Evolutionary conservation across 306 rosid species (phyloP).

Genomic region (Rosa multiflora): DNA sequence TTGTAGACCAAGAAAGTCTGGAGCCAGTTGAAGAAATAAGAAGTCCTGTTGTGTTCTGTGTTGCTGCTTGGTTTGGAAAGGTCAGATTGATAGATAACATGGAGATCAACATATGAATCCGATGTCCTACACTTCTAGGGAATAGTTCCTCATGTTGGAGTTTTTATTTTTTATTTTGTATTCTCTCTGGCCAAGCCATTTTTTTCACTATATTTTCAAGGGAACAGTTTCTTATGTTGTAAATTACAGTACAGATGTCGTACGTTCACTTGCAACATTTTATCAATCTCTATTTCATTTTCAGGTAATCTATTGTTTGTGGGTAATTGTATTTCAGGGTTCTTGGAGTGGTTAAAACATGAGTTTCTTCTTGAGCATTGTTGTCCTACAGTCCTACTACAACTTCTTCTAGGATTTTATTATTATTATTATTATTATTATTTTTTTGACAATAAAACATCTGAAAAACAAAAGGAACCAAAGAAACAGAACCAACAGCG

Average conservation of each 20-base stretch:
- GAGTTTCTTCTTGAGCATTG: no score
- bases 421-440: no score
- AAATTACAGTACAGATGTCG: not conserved
- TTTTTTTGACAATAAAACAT: no score
- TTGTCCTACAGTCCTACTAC: no score
- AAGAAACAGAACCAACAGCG: no score
- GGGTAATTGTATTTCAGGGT: no score
- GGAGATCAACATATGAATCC: slow-evolving; percentile 53
- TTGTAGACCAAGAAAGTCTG: slow-evolving; percentile 73
- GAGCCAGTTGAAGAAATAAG: slow-evolving; percentile 56
- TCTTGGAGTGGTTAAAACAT: not conserved
- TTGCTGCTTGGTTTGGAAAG: slow-evolving; percentile 88
- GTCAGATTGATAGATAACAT: slow-evolving; percentile 80
- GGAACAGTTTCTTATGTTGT: not conserved
- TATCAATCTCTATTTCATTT: not conserved
- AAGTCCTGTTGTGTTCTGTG: slow-evolving; percentile 70
- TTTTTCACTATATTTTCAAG: not conserved
- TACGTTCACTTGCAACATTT: not conserved
- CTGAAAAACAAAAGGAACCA: no score
- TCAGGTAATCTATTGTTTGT: no score
- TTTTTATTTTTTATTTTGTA: not conserved
- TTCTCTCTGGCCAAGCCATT: not conserved
- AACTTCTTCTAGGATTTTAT: no score
- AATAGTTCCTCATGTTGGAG: not conserved
- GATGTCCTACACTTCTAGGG: not conserved